Base-by-base conservation (phyloP, 2,329 filamentous ascomycete genomes). In the Colletotrichum tropicale region DNA sequence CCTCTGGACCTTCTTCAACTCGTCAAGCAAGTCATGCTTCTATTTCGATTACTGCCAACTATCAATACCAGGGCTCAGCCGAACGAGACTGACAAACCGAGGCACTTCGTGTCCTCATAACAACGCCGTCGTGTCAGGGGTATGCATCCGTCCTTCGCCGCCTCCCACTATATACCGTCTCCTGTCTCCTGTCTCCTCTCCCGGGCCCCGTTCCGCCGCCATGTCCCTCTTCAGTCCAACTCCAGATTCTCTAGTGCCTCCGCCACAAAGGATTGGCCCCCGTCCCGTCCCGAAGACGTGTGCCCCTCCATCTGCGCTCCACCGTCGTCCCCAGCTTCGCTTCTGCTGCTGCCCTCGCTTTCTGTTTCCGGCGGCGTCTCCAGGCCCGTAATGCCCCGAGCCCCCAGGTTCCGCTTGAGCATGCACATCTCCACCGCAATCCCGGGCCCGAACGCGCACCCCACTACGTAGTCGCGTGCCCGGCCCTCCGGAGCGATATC, bases 381-480 rank as follows among this genome's bases (percentile, higher is more conserved):
- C 34, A 90, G 77, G 8, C 86, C 88, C 21, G 79, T 81, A n/a
- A 80, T 65, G 7, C 78, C 81, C 21, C 77, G 78, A 8, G 69
- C 52, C 34, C 77, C 79, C 80, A 86, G 78, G 67, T 86, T 86
- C 56, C 91, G 85, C 83, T 88, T 92, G 79, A 94, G 82, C 84
- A 94, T 87, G 81, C 91, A 92, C 89, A 93, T 93, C 84, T 94
- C 93, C 34, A 94, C 88, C 7, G 90, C 83, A 77, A 95, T 91
- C 1, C 93, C 93, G 0, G 93, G 93, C 0, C 93, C 93, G 80
- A 95, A 95, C 3, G 93, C 93, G 77, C 92, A 93, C 2, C 91
- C 92, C 2, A 94, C 88, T 7, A 95, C 88, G 73, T 91, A 90
- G 62, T 94, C 91, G 43, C 88, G 79, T 68, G 84, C 83, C 18